Evolutionary conservation across 306 rosid species (phyloP), one percentile per base, ranked within the genome.

Genomic region (Gynostemma pentaphyllum): DNA sequence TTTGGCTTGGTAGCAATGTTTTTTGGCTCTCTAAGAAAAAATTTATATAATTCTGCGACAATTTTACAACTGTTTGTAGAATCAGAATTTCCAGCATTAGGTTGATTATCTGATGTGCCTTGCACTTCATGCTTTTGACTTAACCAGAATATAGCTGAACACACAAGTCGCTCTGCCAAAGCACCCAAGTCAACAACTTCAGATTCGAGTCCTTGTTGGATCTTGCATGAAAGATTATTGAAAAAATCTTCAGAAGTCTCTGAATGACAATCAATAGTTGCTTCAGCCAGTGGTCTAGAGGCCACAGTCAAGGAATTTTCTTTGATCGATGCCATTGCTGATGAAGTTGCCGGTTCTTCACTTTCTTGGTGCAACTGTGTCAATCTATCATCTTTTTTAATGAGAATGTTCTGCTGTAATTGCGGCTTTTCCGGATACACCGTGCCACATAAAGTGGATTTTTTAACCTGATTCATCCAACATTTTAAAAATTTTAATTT

Each of bases 381-480:
- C 81, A 76, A 62, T 73, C 78, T 78, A 53, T 57, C 68, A 21
- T 28, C 51, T 19, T 45, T 57, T 69, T 76, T 78, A 34, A 71
- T 70, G 9, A 51, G 68, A 61, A 62, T 51, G 2, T 61, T 54
- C 34, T n/a, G 51, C 34, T 50, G 64, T 21, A 66, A 51, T 74
- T 81, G 70, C 62, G 68, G 60, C 16, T 68, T 73, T 66, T 42
- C 46, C 18, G 63, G 74, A 42, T 59, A 61, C 14, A 15, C 34
- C 18, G 62, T 40, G 51, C 70, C 68, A 18, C 16, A 36, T 57
- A 66, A 62, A 24, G 65, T 68, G 69, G 77, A 69, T 59, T 78
- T 79, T 76, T 80, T 90, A 63, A 85, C 74, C 80, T 90, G 97
- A 71, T 81, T 87, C 85, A 78, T 79, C 97, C 97, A 87, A 75